Base-by-base conservation (phyloP, 2,329 filamentous ascomycete genomes). In the Sphaerulina musiva region DNA sequence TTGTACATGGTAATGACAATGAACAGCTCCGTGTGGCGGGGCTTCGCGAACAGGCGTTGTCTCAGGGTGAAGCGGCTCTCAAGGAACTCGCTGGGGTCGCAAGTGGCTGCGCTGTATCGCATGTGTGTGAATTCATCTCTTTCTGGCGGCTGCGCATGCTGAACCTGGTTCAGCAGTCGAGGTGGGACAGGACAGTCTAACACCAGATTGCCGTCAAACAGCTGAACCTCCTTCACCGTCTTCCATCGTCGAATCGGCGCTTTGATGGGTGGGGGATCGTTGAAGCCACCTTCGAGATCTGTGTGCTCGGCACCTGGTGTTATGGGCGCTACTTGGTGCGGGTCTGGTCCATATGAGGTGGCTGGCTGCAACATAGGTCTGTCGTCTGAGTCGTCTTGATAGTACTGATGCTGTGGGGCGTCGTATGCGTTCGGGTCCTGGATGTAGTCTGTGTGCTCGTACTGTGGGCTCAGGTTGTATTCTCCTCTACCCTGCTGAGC, bases 1-100 rank as follows among this genome's bases (percentile, higher is more conserved):
- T 98, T 98, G 76, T 98, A 98, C 92, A 96, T 96, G 54, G 92
- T 97, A 51, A 97, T 83, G 34, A 91, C 92, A 65, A 97, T 95
- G 72, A 97, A 96, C 1, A 97, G 77, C 74, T 97, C 92, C 0
- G 92, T 96, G 67, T 95, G 88, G 51, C 92, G 80, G 3, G 89
- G 86, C 71, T 95, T 96, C 53, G 89, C 89, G 68, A 96, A 96
- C 23, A 97, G 81, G 68, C 83, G 86, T 73, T 97, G 92, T 59
- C 92, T 87, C 55, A 97, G 74, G 0, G 92, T 96, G 65, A 96
- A 97, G 57, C 92, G 88, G 65, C 90, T 84, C 3, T 89, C 84
- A 68, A 87, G 90, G 69, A 96, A 97, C 54, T 95, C 83, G 12
- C 83, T 80, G 0, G 92, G 92, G 66, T 97, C 92, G 75, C 92